Conservation (phyloP, 108 stramenopile genomes). For the Skeletonema grethae region DNA sequence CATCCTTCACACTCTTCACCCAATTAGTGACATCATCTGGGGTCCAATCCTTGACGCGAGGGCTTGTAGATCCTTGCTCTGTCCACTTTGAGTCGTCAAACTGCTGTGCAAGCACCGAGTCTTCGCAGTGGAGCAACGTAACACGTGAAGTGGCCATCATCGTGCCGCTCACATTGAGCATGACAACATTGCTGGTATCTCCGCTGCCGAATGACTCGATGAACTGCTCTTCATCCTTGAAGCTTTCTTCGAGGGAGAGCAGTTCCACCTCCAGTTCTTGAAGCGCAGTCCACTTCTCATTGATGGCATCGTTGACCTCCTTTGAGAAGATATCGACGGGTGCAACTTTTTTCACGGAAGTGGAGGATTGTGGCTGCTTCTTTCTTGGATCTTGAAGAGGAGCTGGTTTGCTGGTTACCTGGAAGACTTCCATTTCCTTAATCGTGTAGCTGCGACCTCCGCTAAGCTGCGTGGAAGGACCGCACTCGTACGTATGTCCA, state of each 20-base stretch:
- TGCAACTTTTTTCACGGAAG: not conserved
- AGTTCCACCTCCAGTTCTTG: conserved; percentile 9
- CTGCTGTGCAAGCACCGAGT: conserved; percentile 19
- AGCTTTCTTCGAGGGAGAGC: conserved; percentile 14
- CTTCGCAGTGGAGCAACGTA: conserved; percentile 2
- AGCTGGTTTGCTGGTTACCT: not conserved
- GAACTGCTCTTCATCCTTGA: conserved; percentile 25
- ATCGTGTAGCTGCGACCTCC: not conserved
- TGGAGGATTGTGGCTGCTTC: not conserved
- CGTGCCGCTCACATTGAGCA: conserved; percentile 23
- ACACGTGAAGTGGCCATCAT: conserved; percentile 2
- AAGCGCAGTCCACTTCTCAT: conserved; percentile 12
- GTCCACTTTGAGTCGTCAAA: conserved; percentile 8
- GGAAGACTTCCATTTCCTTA: conserved; percentile 10
- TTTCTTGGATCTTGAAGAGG: conserved; percentile 1
- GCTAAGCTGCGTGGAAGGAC: not conserved
- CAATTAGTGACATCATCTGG: conserved; percentile 19
- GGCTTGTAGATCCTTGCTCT: not conserved
- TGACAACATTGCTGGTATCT: conserved; percentile 4
- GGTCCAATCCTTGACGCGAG: conserved; percentile 20
- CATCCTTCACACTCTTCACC: conserved; percentile 10
- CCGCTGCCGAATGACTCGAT: conserved; percentile 11
- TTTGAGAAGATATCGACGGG: not conserved
- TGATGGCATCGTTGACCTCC: conserved; percentile 17
- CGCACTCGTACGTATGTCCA: not conserved